phyloP scores from a whole-genome alignment of 371 early-diverging fungal genomes.

The Mucor indicus region DNA sequence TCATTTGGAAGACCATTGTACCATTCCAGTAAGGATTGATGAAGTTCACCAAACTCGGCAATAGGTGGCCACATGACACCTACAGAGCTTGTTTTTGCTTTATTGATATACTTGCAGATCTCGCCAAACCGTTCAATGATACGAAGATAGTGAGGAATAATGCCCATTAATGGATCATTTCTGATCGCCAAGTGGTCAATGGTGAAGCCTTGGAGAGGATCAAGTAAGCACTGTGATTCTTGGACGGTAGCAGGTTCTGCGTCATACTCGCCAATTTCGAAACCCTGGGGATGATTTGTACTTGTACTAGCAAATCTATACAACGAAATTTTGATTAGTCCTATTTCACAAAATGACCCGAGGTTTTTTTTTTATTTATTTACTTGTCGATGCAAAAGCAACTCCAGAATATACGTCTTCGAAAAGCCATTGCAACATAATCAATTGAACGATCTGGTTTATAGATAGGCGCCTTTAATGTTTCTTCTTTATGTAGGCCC shows the following conservation, averaged over 20 bases:
- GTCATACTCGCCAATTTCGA: constrained; percentile 56
- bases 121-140: constrained; percentile 47
- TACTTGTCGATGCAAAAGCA: constrained; percentile 51
- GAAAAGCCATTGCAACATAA: constrained; percentile 50
- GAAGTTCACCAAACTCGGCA: constrained; percentile 40
- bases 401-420: constrained; percentile 62
- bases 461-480: constrained; percentile 27
- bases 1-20: constrained; percentile 23
- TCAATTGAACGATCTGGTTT: constrained; percentile 33
- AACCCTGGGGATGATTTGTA: constrained; percentile 55
- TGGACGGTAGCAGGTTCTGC: constrained; percentile 46
- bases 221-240: constrained; percentile 42
- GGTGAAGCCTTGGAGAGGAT: constrained; percentile 26
- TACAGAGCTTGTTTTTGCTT: constrained; percentile 30
- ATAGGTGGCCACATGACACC: constrained; percentile 51
- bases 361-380: constrained; percentile 1
- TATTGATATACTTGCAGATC: constrained; percentile 46
- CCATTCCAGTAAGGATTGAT: constrained; percentile 37
- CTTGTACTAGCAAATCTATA: constrained; percentile 45
- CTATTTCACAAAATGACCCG: neutral
- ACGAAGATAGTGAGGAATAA: constrained; percentile 24
- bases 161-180: constrained; percentile 33
- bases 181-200: constrained; percentile 18
- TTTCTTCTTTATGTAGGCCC: constrained; percentile 55
- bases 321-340: neutral